Evolutionary conservation across 208 protist genomes (phyloP).

Genomic region (Leishmania arabica): DNA sequence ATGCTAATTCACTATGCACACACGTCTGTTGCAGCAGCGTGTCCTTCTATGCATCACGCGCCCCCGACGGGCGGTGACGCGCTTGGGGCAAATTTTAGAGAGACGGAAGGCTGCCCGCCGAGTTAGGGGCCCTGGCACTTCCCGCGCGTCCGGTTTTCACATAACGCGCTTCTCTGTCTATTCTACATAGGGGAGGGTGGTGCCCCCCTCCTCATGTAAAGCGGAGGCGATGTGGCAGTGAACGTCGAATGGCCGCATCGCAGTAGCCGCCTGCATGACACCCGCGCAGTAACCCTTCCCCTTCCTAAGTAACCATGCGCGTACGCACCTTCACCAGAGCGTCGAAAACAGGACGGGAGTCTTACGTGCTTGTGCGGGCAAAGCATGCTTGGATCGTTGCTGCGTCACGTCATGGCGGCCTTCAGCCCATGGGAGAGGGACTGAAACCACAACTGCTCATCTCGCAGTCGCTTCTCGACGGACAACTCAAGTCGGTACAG

Average conservation of each 20-base stretch:
- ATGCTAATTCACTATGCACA: neutral
- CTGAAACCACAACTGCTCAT: conserved; percentile 25
- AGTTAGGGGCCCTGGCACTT: neutral
- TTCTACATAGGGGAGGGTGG: neutral
- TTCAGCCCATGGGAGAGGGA: conserved; percentile 16
- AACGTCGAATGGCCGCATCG: neutral
- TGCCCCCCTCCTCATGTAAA: neutral
- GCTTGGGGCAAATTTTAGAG: neutral
- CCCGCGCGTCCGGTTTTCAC: neutral
- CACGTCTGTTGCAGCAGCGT: neutral
- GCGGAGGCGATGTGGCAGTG: neutral
- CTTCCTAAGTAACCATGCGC: neutral
- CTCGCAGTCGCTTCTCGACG: conserved; percentile 14
- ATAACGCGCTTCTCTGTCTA: neutral
- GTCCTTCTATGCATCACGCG: neutral
- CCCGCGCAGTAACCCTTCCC: neutral
- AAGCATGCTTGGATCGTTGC: neutral
- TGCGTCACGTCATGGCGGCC: neutral
- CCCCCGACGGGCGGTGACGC: neutral
- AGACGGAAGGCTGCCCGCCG: neutral
- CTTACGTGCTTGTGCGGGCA: neutral
- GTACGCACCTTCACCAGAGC: neutral
- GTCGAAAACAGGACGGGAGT: neutral
- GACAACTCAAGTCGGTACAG: conserved; percentile 8
- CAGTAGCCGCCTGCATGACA: neutral